These are phyloP conservation scores for Boechera retrofracta DNA, from an alignment of 345 rosid genomes.

Conservation along the genomic window DNA sequence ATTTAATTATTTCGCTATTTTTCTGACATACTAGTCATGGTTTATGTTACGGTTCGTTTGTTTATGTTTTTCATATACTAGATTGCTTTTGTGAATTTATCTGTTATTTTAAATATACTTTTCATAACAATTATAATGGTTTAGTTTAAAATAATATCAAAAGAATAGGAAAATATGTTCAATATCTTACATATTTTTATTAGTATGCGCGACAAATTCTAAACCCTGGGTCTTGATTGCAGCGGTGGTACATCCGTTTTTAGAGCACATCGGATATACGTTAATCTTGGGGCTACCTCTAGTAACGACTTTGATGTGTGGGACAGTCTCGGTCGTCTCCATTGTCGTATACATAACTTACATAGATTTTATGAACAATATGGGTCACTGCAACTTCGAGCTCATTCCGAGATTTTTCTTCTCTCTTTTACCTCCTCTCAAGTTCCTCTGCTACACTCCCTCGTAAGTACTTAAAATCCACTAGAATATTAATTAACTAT, in stretches of 20 bases:
- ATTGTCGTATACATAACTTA: slow-evolving; percentile 47
- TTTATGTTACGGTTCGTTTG: too few species aligned
- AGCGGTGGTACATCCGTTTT: slow-evolving; percentile 91
- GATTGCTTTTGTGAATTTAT: too few species aligned
- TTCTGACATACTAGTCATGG: too few species aligned
- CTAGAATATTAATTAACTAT: background rate
- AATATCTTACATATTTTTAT: background rate
- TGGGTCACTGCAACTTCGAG: slow-evolving; percentile 95
- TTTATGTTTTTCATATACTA: too few species aligned
- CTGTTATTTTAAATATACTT: too few species aligned
- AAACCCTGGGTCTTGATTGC: slow-evolving; percentile 30
- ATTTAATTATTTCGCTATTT: too few species aligned
- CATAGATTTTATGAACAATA: slow-evolving; percentile 76
- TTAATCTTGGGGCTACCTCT: slow-evolving; percentile 58
- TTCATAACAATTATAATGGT: too few species aligned
- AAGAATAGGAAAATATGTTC: background rate
- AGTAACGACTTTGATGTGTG: slow-evolving; percentile 20
- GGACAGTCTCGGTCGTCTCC: slow-evolving; percentile 48
- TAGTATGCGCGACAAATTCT: background rate
- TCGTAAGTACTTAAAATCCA: slow-evolving; percentile 32
- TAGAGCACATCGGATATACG: slow-evolving; percentile 64
- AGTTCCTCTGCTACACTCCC: slow-evolving; percentile 71
- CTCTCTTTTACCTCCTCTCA: slow-evolving; percentile 67
- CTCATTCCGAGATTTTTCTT: slow-evolving; percentile 63
- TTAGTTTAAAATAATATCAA: too few species aligned